A percentile compares a stretch with the other conserved stretches of the same genome.
Evolutionary conservation across 345 rosid species (phyloP).

Genomic region (Barbarea vulgaris): DNA sequence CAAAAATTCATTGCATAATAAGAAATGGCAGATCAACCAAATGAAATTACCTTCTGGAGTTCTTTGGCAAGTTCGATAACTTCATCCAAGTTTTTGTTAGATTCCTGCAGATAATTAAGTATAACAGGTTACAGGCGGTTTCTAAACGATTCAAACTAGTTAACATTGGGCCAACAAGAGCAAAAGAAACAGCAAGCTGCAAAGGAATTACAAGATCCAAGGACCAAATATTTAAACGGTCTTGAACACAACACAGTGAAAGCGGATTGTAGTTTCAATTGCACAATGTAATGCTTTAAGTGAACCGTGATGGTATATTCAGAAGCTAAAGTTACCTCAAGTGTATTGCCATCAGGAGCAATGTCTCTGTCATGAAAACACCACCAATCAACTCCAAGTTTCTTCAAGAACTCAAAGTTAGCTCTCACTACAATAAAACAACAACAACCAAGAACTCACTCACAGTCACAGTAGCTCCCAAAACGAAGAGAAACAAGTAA

Average conservation of each 20-base stretch:
- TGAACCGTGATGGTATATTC: background rate
- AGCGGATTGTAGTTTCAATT: background rate
- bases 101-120: constrained; percentile 54
- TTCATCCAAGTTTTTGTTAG: constrained; percentile 87
- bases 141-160: background rate
- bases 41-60: constrained; percentile 56
- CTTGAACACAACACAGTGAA: background rate
- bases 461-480: background rate
- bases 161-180: background rate
- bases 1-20: background rate
- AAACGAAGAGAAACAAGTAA: background rate
- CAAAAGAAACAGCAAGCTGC: background rate
- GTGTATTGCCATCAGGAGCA: constrained; percentile 79
- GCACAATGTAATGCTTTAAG: background rate
- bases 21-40: constrained; percentile 32
- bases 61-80: constrained; percentile 91
- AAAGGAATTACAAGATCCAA: too few relatives aligned
- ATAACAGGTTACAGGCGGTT: background rate
- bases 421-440: constrained; percentile 78
- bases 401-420: constrained; percentile 89
- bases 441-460: constrained; percentile 11
- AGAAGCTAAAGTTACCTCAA: constrained; percentile 53
- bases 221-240: too few relatives aligned
- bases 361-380: constrained; percentile 98
- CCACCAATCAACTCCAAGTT: constrained; percentile 94